Percentiles rank a stretch among this genome's conserved stretches.
Conservation (phyloP, 352 stramenopile genomes). For the Phytopythium vexans region DNA sequence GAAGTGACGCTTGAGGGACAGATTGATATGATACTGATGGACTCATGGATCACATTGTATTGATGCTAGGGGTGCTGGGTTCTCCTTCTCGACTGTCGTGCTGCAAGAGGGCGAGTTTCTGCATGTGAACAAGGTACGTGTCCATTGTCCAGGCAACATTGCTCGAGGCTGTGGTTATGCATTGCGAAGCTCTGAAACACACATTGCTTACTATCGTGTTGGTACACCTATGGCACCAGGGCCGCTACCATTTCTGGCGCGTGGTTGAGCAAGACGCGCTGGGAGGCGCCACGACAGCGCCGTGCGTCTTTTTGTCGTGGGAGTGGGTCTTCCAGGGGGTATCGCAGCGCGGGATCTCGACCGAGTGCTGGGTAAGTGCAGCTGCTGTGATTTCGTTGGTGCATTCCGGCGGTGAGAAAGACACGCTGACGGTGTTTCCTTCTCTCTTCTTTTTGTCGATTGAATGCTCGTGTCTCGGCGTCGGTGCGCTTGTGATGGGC, state of each 20-base stretch:
- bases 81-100: slow-evolving; percentile 72
- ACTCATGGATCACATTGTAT: background rate
- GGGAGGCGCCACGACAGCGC: slow-evolving; percentile 33
- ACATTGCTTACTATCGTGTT: background rate
- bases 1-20: background rate
- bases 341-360: slow-evolving; percentile 73
- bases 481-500: too few species aligned
- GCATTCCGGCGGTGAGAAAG: background rate
- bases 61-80: slow-evolving; percentile 49
- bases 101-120: slow-evolving; percentile 77
- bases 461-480: background rate
- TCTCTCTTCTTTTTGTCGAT: slow-evolving; percentile 3
- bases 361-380: slow-evolving; percentile 67
- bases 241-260: slow-evolving; percentile 81
- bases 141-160: background rate
- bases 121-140: slow-evolving; percentile 74
- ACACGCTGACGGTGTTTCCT: slow-evolving; percentile 1
- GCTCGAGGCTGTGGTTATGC: background rate
- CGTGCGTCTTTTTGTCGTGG: slow-evolving; percentile 80
- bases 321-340: slow-evolving; percentile 86
- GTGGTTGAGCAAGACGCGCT: slow-evolving; percentile 50
- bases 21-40: background rate
- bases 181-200: background rate
- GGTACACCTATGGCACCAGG: slow-evolving; percentile 14
- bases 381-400: background rate